Conservation (phyloP, 108 stramenopile species). For the Bacterosira constricta region DNA sequence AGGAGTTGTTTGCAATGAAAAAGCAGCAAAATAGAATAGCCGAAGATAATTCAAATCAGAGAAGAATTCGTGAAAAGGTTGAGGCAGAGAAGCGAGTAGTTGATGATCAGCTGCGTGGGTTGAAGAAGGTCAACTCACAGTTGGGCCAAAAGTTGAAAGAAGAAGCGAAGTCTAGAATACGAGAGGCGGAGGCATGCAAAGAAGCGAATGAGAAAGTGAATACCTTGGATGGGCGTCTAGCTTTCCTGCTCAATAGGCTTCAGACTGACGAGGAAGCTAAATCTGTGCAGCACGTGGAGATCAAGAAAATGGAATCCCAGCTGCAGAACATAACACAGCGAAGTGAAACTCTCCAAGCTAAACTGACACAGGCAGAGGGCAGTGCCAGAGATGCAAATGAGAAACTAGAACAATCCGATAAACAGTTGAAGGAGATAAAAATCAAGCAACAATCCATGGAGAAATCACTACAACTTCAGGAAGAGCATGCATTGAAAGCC, state of each 20-base stretch:
- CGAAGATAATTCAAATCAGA: conserved; percentile 74
- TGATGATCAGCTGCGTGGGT: conserved; percentile 72
- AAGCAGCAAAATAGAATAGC: conserved; percentile 71
- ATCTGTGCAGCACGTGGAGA: conserved; percentile 66
- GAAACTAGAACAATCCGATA: conserved; percentile 31
- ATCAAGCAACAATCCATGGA: conserved; percentile 52
- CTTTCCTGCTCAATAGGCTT: conserved; percentile 80
- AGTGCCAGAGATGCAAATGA: conserved; percentile 25
- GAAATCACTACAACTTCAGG: conserved; percentile 33
- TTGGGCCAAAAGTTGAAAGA: conserved; percentile 67
- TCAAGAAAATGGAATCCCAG: conserved; percentile 73
- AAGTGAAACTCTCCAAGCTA: conserved; percentile 59
- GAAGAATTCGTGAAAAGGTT: conserved; percentile 66
- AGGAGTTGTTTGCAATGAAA: conserved; percentile 70
- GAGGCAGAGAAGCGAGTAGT: conserved; percentile 66
- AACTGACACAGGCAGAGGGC: conserved; percentile 63
- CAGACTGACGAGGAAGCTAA: conserved; percentile 79
- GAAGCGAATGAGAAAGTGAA: conserved; percentile 74
- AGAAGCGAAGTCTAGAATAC: conserved; percentile 65
- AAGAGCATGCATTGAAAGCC: conserved; percentile 29
- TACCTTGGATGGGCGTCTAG: conserved; percentile 68
- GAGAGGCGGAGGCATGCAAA: conserved; percentile 66
- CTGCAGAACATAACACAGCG: conserved; percentile 53
- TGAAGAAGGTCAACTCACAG: conserved; percentile 80
- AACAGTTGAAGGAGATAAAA: conserved; percentile 40